Percentiles rank a stretch among this genome's conserved stretches.
phyloP scores from a whole-genome alignment of 805 yeast genomes.

The Starmerella vitae region DNA sequence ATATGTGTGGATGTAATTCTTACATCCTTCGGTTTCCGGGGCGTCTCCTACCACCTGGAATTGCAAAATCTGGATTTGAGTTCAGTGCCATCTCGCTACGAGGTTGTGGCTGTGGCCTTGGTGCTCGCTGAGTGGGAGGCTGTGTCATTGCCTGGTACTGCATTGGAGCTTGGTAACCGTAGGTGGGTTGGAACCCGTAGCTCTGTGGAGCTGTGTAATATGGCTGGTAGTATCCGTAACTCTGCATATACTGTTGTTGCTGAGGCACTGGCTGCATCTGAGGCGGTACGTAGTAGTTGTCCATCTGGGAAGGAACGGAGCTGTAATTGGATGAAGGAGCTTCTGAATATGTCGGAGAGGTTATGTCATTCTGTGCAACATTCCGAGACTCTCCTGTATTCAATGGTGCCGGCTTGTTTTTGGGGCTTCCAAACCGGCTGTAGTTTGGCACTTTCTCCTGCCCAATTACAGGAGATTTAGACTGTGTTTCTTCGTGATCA shows the following conservation, averaged over 20 bases:
- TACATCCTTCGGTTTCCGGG: neutral
- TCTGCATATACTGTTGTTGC: no score
- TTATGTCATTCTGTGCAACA: no score
- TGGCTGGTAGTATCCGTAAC: neutral
- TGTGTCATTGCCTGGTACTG: neutral
- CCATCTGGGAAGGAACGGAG: no score
- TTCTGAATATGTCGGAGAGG: no score
- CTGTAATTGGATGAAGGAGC: no score
- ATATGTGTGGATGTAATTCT: neutral
- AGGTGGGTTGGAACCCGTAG: no score
- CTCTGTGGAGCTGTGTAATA: neutral
- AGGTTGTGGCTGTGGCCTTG: slow-evolving; percentile 1
- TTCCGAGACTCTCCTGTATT: no score
- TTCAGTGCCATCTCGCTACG: slow-evolving; percentile 18
- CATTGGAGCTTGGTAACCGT: neutral
- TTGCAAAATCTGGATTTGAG: slow-evolving; percentile 20
- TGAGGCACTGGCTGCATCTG: no score
- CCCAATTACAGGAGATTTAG: slow-evolving; percentile 5
- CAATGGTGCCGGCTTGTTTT: slow-evolving; percentile 1
- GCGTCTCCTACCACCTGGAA: slow-evolving; percentile 11
- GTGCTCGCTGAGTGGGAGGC: neutral
- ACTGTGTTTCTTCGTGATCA: slow-evolving; percentile 6
- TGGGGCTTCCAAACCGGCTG: slow-evolving; percentile 8
- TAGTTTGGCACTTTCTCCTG: slow-evolving; percentile 12
- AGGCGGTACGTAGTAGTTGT: no score